A percentile compares a stretch with the other conserved stretches of the same genome.
phyloP scores from a whole-genome alignment of 139 green algal species.

The Auxenochlorella pyrenoidosa region DNA sequence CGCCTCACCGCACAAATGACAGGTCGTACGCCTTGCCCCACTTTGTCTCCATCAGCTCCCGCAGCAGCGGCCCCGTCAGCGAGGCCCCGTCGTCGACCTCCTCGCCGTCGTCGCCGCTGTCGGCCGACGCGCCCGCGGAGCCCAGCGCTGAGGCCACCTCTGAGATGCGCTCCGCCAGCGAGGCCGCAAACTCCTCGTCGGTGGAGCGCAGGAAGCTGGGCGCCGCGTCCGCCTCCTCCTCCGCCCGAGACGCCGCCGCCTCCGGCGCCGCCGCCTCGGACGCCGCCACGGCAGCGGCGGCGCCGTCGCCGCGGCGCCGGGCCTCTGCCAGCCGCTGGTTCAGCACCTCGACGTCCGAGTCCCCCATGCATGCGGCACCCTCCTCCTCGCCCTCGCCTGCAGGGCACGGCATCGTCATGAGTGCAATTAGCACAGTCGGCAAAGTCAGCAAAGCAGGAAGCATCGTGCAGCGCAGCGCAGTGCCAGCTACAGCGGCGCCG shows the following conservation, averaged over 20 bases:
- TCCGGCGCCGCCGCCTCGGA: not conserved
- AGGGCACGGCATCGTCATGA: not conserved
- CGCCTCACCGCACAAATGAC: conserved; percentile 42
- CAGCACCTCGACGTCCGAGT: conserved; percentile 43
- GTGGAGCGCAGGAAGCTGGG: conserved; percentile 33
- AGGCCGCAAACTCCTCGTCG: conserved; percentile 45
- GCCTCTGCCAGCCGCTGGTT: conserved; percentile 29
- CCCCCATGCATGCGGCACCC: conserved; percentile 1
- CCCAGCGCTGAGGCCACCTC: conserved; percentile 3
- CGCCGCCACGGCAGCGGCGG: not conserved
- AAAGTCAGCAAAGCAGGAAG: not conserved
- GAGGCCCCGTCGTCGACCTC: not conserved
- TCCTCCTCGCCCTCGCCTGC: not conserved
- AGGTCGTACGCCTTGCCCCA: conserved; percentile 53
- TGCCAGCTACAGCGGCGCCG: no score
- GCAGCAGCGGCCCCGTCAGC: conserved; percentile 35
- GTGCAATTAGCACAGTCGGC: no score
- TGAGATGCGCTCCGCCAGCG: conserved; percentile 42
- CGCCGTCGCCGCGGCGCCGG: not conserved
- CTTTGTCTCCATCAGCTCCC: conserved; percentile 33
- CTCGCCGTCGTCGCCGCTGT: not conserved
- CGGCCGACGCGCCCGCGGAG: not conserved
- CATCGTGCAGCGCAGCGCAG: not conserved
- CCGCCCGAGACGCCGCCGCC: not conserved
- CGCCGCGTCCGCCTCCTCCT: not conserved